phyloP scores from a whole-genome alignment of 129 eudicot species.

The Calendula officinalis region DNA sequence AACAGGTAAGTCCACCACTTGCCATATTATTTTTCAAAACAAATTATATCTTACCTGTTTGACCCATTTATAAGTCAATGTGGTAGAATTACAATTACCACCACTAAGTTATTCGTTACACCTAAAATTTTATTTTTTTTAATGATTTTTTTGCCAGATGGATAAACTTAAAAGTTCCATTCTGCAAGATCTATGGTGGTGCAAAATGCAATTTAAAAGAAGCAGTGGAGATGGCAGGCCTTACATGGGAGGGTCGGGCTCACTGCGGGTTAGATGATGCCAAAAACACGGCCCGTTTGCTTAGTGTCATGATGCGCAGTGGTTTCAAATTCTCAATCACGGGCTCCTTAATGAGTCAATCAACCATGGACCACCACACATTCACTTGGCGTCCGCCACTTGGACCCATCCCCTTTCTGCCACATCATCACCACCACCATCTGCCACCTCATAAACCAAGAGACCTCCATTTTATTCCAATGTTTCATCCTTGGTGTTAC shows the following conservation, averaged over 20 bases:
- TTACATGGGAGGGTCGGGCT: conserved; percentile 91
- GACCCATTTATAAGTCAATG: no score
- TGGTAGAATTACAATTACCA: no score
- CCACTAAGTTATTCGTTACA: no score
- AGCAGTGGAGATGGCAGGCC: conserved; percentile 92
- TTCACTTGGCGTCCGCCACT: conserved; percentile 44
- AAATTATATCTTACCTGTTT: no score
- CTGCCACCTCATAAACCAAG: conserved; percentile 14
- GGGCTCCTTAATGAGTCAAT: conserved; percentile 45
- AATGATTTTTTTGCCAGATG: conserved; percentile 47
- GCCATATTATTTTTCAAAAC: not conserved
- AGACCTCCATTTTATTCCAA: conserved; percentile 14
- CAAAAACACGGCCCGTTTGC: conserved; percentile 85
- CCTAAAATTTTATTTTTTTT: not conserved
- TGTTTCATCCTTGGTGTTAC: conserved; percentile 48
- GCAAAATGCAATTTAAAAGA: conserved; percentile 81
- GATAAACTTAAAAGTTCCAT: conserved; percentile 90
- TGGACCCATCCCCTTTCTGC: conserved; percentile 31
- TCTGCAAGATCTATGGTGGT: conserved; percentile 67
- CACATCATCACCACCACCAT: conserved; percentile 35
- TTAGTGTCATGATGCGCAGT: conserved; percentile 64
- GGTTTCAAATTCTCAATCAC: conserved; percentile 88
- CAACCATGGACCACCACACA: conserved; percentile 37
- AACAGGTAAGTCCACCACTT: conserved; percentile 45
- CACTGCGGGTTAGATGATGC: conserved; percentile 98